Conservation (phyloP, 192 early-diverging fungal species). For the Podila epicladia region DNA sequence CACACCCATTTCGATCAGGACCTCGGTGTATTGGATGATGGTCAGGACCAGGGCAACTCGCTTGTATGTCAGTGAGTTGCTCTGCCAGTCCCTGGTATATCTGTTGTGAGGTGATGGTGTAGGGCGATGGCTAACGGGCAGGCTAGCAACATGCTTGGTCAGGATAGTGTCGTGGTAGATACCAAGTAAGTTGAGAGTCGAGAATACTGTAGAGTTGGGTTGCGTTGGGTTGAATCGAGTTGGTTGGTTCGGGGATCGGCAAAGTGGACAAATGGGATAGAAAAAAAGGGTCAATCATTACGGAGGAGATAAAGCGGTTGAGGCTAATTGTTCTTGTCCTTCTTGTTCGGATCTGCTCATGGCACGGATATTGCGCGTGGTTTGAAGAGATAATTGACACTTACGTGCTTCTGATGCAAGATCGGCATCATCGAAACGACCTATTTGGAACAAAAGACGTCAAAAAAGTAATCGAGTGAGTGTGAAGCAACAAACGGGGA, state of each 20-base stretch:
- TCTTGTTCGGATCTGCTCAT: no score
- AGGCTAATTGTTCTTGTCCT: no score
- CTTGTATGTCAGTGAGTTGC: slow-evolving; percentile 58
- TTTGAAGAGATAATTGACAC: slow-evolving; percentile 1
- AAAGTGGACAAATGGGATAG: background rate
- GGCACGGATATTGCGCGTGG: background rate
- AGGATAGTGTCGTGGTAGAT: slow-evolving; percentile 91
- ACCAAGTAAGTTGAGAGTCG: slow-evolving; percentile 80
- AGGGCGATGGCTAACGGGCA: slow-evolving; percentile 50
- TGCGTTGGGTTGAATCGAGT: no score
- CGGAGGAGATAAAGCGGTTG: background rate
- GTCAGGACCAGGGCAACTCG: slow-evolving; percentile 70
- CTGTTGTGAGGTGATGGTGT: slow-evolving; percentile 68
- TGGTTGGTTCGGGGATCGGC: background rate
- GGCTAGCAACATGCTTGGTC: slow-evolving; percentile 53
- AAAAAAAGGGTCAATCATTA: background rate
- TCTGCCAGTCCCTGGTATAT: slow-evolving; percentile 76
- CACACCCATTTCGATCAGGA: slow-evolving; percentile 82
- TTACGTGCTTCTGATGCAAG: slow-evolving; percentile 87
- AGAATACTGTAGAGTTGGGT: slow-evolving; percentile 66
- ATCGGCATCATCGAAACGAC: slow-evolving; percentile 93
- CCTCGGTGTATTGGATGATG: slow-evolving; percentile 76
- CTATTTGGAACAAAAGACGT: slow-evolving; percentile 41
- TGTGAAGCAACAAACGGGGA: no score
- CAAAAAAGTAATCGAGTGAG: no score